phyloP scores from a whole-genome alignment of 257 asterid genomes.

The Datura wrightii region DNA sequence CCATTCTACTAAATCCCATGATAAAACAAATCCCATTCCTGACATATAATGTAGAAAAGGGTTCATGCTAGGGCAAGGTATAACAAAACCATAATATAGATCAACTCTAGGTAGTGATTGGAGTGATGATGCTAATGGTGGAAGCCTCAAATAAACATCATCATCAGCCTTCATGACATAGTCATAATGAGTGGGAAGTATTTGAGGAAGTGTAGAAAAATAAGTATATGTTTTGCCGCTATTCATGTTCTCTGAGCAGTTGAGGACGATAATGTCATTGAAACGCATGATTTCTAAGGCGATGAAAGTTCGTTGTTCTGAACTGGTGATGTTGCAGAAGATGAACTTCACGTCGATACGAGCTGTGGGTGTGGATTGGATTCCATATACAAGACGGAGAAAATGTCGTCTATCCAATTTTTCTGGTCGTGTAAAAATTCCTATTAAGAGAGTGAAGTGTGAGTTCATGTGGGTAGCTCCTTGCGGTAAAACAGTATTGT shows the following conservation, averaged over 20 bases:
- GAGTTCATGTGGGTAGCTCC: slow-evolving; percentile 27
- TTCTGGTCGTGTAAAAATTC: slow-evolving; percentile 68
- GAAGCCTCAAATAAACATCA: slow-evolving; percentile 67
- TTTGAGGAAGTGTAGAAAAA: slow-evolving; percentile 66
- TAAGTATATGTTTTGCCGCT: slow-evolving; percentile 71
- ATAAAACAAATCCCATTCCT: slow-evolving; percentile 78
- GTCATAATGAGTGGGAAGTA: slow-evolving; percentile 53
- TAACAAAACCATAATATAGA: slow-evolving; percentile 73
- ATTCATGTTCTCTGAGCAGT: slow-evolving; percentile 76
- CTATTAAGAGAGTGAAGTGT: slow-evolving; percentile 57
- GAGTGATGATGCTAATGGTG: slow-evolving; percentile 58
- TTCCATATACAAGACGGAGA: slow-evolving; percentile 75
- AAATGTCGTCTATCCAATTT: slow-evolving; percentile 69
- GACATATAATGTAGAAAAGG: slow-evolving; percentile 80
- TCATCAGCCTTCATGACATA: slow-evolving; percentile 90
- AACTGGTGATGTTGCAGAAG: slow-evolving; percentile 65
- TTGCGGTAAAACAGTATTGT: slow-evolving; percentile 19
- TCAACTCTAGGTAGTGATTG: slow-evolving; percentile 59
- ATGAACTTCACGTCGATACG: slow-evolving; percentile 59
- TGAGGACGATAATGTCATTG: slow-evolving; percentile 63
- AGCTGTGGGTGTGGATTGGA: slow-evolving; percentile 53
- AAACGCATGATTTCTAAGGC: slow-evolving; percentile 73
- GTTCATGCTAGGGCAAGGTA: slow-evolving; percentile 79
- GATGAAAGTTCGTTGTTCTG: slow-evolving; percentile 53
- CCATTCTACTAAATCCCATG: slow-evolving; percentile 89